Evolutionary conservation across 1,284 basidiomycete species (phyloP).

Genomic region (Cryptococcus depauperatus): DNA sequence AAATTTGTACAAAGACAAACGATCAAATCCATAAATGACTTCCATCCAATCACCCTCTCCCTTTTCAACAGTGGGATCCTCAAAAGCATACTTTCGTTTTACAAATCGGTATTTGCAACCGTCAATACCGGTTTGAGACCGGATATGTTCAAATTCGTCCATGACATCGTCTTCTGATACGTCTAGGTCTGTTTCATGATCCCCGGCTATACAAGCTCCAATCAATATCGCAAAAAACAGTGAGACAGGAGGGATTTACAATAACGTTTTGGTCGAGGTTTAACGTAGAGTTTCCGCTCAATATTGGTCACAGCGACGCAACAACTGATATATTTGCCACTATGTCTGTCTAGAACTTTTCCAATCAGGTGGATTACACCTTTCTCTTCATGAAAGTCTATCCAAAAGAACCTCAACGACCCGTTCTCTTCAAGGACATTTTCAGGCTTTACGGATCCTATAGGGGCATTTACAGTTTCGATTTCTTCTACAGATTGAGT

Average conservation of each 20-base stretch:
- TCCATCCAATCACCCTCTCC: conserved; percentile 84
- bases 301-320: conserved; percentile 72
- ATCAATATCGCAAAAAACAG: not conserved
- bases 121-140: conserved; percentile 67
- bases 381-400: conserved; percentile 78
- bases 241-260: conserved; percentile 45
- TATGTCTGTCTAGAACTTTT: conserved; percentile 70
- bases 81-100: conserved; percentile 87
- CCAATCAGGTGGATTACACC: conserved; percentile 71
- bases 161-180: conserved; percentile 66
- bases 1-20: conserved; percentile 45
- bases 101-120: conserved; percentile 71
- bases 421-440: conserved; percentile 60
- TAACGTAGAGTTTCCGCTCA: conserved; percentile 45
- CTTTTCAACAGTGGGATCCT: conserved; percentile 70
- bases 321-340: conserved; percentile 68
- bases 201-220: conserved; percentile 14
- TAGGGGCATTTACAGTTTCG: conserved; percentile 37
- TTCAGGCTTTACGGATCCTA: conserved; percentile 46
- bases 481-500: conserved; percentile 26
- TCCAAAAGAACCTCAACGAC: conserved; percentile 78
- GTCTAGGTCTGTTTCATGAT: conserved; percentile 65
- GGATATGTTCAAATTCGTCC: conserved; percentile 72
- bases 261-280: conserved; percentile 63
- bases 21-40: conserved; percentile 75